Percentiles rank a stretch among this genome's conserved stretches.
These are phyloP conservation scores for Nakazawaea anatomiae DNA, from an alignment of 805 yeast genomes.

Conservation along the genomic window DNA sequence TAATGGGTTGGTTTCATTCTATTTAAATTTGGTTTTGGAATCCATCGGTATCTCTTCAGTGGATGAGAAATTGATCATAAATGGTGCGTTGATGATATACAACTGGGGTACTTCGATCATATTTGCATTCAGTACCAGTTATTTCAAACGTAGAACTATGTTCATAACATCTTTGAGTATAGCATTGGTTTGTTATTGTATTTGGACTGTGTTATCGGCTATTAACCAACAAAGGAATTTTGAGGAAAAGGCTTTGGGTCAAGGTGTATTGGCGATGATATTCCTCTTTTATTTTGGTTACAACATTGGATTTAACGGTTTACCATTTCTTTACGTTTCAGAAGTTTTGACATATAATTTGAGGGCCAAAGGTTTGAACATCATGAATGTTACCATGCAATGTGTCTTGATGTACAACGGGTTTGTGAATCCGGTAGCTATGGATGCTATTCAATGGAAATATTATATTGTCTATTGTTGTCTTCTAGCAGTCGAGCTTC, in stretches of 20 bases:
- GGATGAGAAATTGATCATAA: conserved; percentile 38
- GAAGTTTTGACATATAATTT: conserved; percentile 29
- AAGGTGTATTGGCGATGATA: conserved; percentile 46
- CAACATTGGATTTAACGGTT: conserved; percentile 33
- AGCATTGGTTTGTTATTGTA: conserved; percentile 32
- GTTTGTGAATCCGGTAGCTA: conserved; percentile 19
- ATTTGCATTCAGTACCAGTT: conserved; percentile 23
- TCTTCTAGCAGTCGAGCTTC: conserved; percentile 22
- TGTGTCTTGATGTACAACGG: conserved; percentile 19
- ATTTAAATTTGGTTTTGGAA: conserved; percentile 41
- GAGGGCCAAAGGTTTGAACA: conserved; percentile 17
- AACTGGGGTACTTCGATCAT: conserved; percentile 31
- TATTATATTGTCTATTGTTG: conserved; percentile 30
- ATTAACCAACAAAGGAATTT: conserved; percentile 35
- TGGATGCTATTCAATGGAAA: conserved; percentile 30
- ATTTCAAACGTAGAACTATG: conserved; percentile 30
- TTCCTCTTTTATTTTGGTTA: conserved; percentile 28
- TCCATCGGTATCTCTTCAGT: conserved; percentile 48
- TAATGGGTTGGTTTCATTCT: conserved; percentile 41
- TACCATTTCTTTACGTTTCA: conserved; percentile 39
- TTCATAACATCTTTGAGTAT: conserved; percentile 28
- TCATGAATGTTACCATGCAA: conserved; percentile 16
- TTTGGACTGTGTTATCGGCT: conserved; percentile 43
- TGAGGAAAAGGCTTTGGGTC: conserved; percentile 32
- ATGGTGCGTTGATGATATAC: conserved; percentile 44